Evolutionary conservation across 2,329 filamentous ascomycete species (phyloP).

Genomic region (Alternaria sp.): DNA sequence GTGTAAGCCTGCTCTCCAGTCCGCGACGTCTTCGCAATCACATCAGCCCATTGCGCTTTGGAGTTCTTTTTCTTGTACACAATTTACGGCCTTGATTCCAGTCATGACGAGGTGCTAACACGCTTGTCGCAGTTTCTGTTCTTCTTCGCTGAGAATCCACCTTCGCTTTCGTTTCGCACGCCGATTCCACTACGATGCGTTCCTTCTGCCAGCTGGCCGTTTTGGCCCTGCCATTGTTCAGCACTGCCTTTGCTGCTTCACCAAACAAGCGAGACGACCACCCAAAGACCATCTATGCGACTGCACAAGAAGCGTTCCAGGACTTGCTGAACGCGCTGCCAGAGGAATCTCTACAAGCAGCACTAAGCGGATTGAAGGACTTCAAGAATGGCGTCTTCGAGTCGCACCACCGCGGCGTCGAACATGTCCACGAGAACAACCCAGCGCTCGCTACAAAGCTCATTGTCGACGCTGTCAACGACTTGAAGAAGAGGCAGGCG

Average conservation of each 20-base stretch:
- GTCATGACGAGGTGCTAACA: conserved; percentile 27
- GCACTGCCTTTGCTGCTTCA: conserved; percentile 26
- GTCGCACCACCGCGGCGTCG: conserved; percentile 67
- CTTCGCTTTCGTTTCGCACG: conserved; percentile 2
- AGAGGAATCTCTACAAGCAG: conserved; percentile 67
- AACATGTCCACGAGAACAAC: conserved; percentile 67
- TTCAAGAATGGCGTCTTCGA: conserved; percentile 73
- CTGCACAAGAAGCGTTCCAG: conserved; percentile 56
- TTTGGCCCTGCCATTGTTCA: conserved; percentile 40
- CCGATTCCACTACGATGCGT: conserved; percentile 32
- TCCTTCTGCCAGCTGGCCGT: conserved; percentile 38
- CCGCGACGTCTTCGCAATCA: conserved; percentile 9
- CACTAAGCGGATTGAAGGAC: conserved; percentile 68
- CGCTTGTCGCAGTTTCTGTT: conserved; percentile 15
- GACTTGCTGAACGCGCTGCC: conserved; percentile 64
- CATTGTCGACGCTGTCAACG: conserved; percentile 66
- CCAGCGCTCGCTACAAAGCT: conserved; percentile 67
- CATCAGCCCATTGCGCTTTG: conserved; percentile 3
- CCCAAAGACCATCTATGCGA: conserved; percentile 32
- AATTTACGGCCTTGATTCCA: conserved; percentile 1
- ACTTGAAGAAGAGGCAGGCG: conserved; percentile 52
- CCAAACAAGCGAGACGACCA: conserved; percentile 24
- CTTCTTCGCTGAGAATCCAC: conserved; percentile 10
- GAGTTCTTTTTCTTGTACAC: conserved; percentile 7
- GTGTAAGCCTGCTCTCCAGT: conserved; percentile 15